These are phyloP conservation scores for Coelastrella sp. DNA, from an alignment of 139 green algal genomes.

Conservation along the genomic window DNA sequence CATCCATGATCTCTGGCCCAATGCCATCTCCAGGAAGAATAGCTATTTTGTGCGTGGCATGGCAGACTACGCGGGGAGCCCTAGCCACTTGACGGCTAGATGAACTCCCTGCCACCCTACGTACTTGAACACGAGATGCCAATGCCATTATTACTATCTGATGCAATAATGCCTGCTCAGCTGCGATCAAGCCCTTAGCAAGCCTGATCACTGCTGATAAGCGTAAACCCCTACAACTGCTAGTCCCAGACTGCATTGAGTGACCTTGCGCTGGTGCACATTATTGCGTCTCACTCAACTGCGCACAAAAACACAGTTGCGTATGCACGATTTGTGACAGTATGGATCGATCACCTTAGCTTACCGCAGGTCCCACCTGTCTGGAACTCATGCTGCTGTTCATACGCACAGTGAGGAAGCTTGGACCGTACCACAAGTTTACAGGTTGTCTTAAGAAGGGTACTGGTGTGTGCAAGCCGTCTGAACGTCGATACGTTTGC, in stretches of 20 bases:
- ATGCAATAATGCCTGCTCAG: background rate
- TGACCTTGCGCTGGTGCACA: too few species aligned
- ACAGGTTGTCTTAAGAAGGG: background rate
- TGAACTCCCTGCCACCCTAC: conserved; percentile 4
- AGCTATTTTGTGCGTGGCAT: conserved; percentile 77
- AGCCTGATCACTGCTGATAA: background rate
- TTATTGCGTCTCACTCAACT: too few species aligned
- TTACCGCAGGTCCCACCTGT: too few species aligned
- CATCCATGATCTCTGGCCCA: conserved; percentile 95
- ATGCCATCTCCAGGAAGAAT: conserved; percentile 97
- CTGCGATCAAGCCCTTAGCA: background rate
- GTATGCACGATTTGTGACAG: too few species aligned
- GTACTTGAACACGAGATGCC: background rate
- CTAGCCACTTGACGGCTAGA: conserved; percentile 16
- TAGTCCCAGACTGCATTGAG: background rate
- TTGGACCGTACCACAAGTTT: too few species aligned
- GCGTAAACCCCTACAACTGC: background rate
- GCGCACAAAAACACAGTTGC: too few species aligned
- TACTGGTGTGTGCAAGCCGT: background rate
- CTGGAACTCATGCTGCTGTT: too few species aligned
- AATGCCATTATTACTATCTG: background rate
- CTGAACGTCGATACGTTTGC: background rate
- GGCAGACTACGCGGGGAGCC: conserved; percentile 16
- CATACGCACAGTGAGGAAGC: too few species aligned
- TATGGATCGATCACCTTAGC: too few species aligned